These are phyloP conservation scores for Colletotrichum paranaense DNA, from an alignment of 2,329 filamentous ascomycete species.

Conservation along the genomic window DNA sequence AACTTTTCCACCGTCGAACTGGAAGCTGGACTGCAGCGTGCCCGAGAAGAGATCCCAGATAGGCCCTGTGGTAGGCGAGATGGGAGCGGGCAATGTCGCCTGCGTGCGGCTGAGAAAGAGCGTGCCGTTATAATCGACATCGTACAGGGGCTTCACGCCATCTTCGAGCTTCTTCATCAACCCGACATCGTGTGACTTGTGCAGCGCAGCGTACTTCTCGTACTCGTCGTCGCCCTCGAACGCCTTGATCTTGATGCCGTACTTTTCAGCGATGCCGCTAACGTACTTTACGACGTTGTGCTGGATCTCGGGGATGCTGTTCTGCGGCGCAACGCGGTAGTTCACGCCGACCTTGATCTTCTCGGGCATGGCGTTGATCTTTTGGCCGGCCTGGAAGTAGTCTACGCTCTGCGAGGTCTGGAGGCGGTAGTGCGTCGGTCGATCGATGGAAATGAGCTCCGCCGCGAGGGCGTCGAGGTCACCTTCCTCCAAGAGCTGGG, in stretches of 20 bases:
- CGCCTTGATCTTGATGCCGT: slow-evolving; percentile 22
- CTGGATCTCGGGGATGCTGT: slow-evolving; percentile 33
- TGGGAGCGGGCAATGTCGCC: slow-evolving; percentile 24
- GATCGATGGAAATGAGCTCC: slow-evolving; percentile 36
- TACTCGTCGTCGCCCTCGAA: slow-evolving; percentile 28
- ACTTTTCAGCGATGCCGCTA: slow-evolving; percentile 18
- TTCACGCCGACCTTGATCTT: slow-evolving; percentile 28
- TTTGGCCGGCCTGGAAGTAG: slow-evolving; percentile 33
- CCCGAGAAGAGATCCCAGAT: slow-evolving; percentile 31
- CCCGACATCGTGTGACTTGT: background rate
- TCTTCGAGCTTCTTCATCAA: background rate
- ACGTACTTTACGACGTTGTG: slow-evolving; percentile 26
- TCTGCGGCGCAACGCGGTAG: slow-evolving; percentile 33
- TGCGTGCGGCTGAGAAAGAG: slow-evolving; percentile 23
- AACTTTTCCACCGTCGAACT: slow-evolving; percentile 26
- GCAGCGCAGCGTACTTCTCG: background rate
- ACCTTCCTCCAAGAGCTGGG: slow-evolving; percentile 43
- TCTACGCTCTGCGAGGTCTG: slow-evolving; percentile 32
- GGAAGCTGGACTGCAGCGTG: slow-evolving; percentile 27
- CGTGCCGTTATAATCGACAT: slow-evolving; percentile 30
- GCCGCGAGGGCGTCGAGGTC: slow-evolving; percentile 45
- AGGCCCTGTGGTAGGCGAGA: slow-evolving; percentile 19
- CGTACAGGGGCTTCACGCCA: slow-evolving; percentile 15
- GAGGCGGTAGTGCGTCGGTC: slow-evolving; percentile 28
- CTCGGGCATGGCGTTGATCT: slow-evolving; percentile 35